Conservation (phyloP, 2,329 filamentous ascomycete species). For the Scedosporium aurantiacum region DNA sequence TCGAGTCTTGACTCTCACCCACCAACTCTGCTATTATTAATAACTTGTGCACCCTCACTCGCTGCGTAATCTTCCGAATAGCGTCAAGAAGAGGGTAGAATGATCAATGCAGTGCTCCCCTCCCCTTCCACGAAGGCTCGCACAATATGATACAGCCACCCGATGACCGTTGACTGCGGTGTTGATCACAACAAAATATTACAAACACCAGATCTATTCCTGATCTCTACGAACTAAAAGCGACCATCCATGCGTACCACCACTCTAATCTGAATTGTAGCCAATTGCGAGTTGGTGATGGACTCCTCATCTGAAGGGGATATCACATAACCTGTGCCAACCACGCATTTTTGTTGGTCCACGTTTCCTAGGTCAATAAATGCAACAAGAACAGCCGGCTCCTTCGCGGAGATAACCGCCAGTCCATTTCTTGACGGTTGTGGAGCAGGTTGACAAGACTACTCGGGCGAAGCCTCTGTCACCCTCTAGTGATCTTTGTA, state of each 20-base stretch:
- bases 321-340: not conserved
- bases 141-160: too few species aligned
- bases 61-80: too few species aligned
- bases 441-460: too few species aligned
- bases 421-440: too few species aligned
- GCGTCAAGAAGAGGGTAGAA: not conserved
- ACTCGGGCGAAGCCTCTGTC: too few species aligned
- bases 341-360: not conserved
- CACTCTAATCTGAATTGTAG: not conserved
- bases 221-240: too few species aligned
- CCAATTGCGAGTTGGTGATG: not conserved
- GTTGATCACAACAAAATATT: too few species aligned
- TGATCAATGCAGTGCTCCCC: not conserved
- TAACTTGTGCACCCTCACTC: not conserved
- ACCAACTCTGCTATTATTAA: not conserved
- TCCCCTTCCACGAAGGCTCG: too few species aligned
- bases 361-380: not conserved
- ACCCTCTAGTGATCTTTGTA: too few species aligned
- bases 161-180: too few species aligned
- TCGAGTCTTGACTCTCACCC: not conserved
- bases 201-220: too few species aligned
- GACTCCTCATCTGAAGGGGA: not conserved
- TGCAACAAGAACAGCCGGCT: not conserved
- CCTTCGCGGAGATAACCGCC: not conserved
- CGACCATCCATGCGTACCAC: not conserved